phyloP scores from a whole-genome alignment of 495 filamentous ascomycete species.

The Penicillium ucsense region DNA sequence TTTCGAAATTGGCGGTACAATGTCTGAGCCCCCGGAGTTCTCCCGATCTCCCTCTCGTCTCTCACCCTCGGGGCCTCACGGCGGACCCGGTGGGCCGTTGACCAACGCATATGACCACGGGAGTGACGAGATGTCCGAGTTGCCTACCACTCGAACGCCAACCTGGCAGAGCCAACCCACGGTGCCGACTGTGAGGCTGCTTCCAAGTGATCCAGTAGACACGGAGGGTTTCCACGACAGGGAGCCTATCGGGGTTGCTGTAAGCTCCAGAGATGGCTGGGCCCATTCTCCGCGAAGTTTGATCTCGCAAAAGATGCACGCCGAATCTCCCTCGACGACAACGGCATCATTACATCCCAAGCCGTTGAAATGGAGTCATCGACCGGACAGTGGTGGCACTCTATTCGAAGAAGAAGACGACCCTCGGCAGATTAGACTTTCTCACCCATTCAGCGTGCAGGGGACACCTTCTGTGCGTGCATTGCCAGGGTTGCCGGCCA shows the following conservation, averaged over 20 bases:
- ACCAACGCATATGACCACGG: no score
- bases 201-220: background rate
- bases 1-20: constrained; percentile 36
- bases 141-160: constrained; percentile 1
- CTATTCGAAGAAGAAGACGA: constrained; percentile 36
- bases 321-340: constrained; percentile 22
- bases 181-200: background rate
- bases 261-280: constrained; percentile 25
- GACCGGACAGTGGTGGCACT: constrained; percentile 26
- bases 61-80: constrained; percentile 1
- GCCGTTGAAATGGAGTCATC: constrained; percentile 28
- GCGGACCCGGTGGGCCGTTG: no score
- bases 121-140: constrained; percentile 6
- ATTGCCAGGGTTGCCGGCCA: constrained; percentile 26
- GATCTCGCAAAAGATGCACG: constrained; percentile 26
- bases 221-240: background rate
- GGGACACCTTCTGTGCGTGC: constrained; percentile 3
- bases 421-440: background rate
- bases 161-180: constrained; percentile 13
- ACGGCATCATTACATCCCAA: constrained; percentile 23
- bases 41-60: constrained; percentile 12
- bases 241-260: constrained; percentile 18
- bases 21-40: constrained; percentile 34
- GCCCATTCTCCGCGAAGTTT: constrained; percentile 16
- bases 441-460: background rate